A percentile compares a stretch with the other conserved stretches of the same genome.
Evolutionary conservation across 495 filamentous ascomycete genomes (phyloP).

Genomic region (Staphylotrichum longicolle): DNA sequence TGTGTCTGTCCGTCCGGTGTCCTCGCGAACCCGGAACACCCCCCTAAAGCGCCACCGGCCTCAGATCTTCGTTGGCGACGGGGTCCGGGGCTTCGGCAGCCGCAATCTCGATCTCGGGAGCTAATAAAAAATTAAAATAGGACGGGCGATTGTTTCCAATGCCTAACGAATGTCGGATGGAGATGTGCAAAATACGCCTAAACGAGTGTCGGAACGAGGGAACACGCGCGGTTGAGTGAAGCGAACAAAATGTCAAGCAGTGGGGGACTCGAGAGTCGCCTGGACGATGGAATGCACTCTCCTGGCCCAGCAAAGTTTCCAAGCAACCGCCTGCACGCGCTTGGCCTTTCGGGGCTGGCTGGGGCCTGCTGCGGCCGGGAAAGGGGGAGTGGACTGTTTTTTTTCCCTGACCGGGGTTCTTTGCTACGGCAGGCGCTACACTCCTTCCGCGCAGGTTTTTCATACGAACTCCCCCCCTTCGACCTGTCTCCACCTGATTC

Average conservation of each 20-base stretch:
- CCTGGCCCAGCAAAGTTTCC: slow-evolving; percentile 17
- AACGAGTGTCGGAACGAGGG: slow-evolving; percentile 34
- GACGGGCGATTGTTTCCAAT: slow-evolving; percentile 13
- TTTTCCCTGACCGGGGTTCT: slow-evolving; percentile 13
- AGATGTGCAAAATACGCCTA: slow-evolving; percentile 31
- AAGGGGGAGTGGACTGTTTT: slow-evolving; percentile 33
- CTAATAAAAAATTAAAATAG: slow-evolving; percentile 18
- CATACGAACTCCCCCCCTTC: slow-evolving; percentile 29
- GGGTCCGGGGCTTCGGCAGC: slow-evolving; percentile 1
- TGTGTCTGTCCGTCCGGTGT: background rate
- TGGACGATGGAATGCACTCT: slow-evolving; percentile 18
- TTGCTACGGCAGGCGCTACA: slow-evolving; percentile 29
- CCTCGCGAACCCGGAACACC: background rate
- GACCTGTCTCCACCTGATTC: slow-evolving; percentile 26
- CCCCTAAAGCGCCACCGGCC: background rate
- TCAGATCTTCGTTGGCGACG: background rate
- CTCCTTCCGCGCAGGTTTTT: slow-evolving; percentile 22
- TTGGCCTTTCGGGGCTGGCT: slow-evolving; percentile 17
- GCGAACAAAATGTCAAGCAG: slow-evolving; percentile 16
- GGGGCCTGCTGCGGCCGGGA: slow-evolving; percentile 1
- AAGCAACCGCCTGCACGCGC: slow-evolving; percentile 23
- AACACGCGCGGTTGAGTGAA: slow-evolving; percentile 3
- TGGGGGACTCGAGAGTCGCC: slow-evolving; percentile 10
- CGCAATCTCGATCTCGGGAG: slow-evolving; percentile 8
- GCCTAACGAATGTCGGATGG: slow-evolving; percentile 32